Percentiles rank a stretch among this genome's conserved stretches.
phyloP scores from a whole-genome alignment of 495 filamentous ascomycete genomes.

The Neurospora tetraspora region DNA sequence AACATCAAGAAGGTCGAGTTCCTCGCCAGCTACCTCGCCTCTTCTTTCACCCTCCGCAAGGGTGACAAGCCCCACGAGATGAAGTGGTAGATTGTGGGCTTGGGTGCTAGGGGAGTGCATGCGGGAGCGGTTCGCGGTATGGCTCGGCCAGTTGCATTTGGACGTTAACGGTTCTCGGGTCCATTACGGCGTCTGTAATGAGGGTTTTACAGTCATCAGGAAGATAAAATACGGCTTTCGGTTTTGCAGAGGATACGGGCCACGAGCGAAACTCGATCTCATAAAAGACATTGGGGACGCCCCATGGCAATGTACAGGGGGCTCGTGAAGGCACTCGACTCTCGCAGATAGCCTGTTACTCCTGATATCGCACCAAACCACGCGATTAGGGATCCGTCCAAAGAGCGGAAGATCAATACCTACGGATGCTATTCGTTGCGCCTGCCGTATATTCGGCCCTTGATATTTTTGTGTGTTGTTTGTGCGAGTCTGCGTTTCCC shows the following conservation, averaged over 20 bases:
- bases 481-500: neutral
- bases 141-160: conserved; percentile 48
- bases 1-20: conserved; percentile 92
- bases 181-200: conserved; percentile 50
- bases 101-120: conserved; percentile 23
- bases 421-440: neutral
- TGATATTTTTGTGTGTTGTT: neutral
- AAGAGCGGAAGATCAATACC: neutral
- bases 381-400: neutral
- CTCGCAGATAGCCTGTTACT: conserved; percentile 6
- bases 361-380: neutral
- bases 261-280: conserved; percentile 18
- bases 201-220: conserved; percentile 46
- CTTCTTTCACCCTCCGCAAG: conserved; percentile 91
- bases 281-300: conserved; percentile 12
- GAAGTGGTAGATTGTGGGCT: conserved; percentile 56
- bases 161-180: conserved; percentile 44
- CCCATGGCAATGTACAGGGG: conserved; percentile 16
- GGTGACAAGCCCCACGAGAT: conserved; percentile 98
- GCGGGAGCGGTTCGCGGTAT: conserved; percentile 36
- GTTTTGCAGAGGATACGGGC: conserved; percentile 25
- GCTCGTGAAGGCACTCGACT: conserved; percentile 9
- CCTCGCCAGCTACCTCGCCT: conserved; percentile 80
- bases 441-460: neutral
- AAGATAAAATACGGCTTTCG: conserved; percentile 26